These are phyloP conservation scores for Suillus spraguei DNA, from an alignment of 768 basidiomycete genomes.

Conservation along the genomic window DNA sequence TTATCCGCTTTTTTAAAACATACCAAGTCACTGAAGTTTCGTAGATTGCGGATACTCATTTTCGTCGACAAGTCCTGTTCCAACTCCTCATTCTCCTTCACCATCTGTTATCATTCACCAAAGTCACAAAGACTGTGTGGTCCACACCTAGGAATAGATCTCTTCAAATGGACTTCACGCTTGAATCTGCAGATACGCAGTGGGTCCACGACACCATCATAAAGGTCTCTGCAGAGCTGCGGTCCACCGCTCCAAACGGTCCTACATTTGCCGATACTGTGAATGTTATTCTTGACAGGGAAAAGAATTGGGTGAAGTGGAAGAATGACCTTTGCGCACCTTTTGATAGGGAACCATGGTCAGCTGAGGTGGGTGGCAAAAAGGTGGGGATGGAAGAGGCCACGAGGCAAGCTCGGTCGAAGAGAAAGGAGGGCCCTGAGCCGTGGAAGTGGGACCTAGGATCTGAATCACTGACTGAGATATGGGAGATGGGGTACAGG, in stretches of 20 bases:
- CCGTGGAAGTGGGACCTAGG: slow-evolving; percentile 71
- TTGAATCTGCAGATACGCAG: slow-evolving; percentile 64
- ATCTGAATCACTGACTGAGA: slow-evolving; percentile 71
- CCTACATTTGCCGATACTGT: slow-evolving; percentile 77
- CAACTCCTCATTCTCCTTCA: slow-evolving; percentile 80
- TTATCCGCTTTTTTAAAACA: slow-evolving; percentile 21
- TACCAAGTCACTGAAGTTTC: slow-evolving; percentile 15
- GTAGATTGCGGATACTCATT: slow-evolving; percentile 87
- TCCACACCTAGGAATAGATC: slow-evolving; percentile 70
- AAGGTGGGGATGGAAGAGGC: slow-evolving; percentile 64
- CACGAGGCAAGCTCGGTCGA: slow-evolving; percentile 51
- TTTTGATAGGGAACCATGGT: slow-evolving; percentile 77
- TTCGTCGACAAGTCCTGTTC: slow-evolving; percentile 91
- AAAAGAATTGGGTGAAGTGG: slow-evolving; percentile 91
- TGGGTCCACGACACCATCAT: slow-evolving; percentile 76
- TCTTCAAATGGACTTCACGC: slow-evolving; percentile 81
- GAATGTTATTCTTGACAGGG: slow-evolving; percentile 70
- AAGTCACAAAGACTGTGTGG: slow-evolving; percentile 63
- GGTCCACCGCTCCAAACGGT: slow-evolving; percentile 78
- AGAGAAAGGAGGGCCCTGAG: slow-evolving; percentile 57
- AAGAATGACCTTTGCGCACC: slow-evolving; percentile 81
- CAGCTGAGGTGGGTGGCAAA: slow-evolving; percentile 46
- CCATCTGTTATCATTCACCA: slow-evolving; percentile 76
- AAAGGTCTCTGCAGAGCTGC: slow-evolving; percentile 57
- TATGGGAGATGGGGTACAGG: slow-evolving; percentile 83